Base-by-base conservation (phyloP, 2,329 filamentous ascomycete species). In the Trichophyton verrucosum region DNA sequence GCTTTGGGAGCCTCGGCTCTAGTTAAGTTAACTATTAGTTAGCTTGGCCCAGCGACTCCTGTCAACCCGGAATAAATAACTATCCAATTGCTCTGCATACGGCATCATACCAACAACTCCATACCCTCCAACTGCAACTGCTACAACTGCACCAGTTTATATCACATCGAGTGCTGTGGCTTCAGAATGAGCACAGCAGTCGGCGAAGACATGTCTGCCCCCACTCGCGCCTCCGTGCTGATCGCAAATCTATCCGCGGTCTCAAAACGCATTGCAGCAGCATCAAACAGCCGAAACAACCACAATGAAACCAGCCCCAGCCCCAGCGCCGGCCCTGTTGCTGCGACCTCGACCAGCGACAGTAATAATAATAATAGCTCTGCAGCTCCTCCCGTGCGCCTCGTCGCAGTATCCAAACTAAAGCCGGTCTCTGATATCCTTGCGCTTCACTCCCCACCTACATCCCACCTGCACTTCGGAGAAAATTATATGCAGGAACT, bases 401-500 rank as follows among this genome's bases (percentile, higher is more conserved):
- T 99, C 44, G 91, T 99, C 47, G 92, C 94, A 30, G 94, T 99
- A 57, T 96, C 91, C 46, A 99, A 99, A 75, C 81, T 96, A 66
- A 97, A 99, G 76, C 92, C 94, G 13, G 89, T 86, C 62, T 88
- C 88, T 68, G 94, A 99, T 73, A 88, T 99, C 68, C 80, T 95
- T 60, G 87, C 91, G 33, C 82, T 99, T 0, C 87, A 95, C 76
- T 79, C 82, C 67, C 74, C 79, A 0, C 78, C 81, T 0, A 73
- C 77, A 33, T 73, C 76, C 0, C 88, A 91, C 60, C 67, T 79
- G 17, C 89, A 99, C 76, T 97, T 97, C 73, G 94, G 94, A 68
- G 94, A 99, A 76, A 99, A 99, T 78, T 99, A 99, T 77, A 81
- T 87, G 3, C 88, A 92, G 75, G 94, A 99, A 74, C 82, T 99